Evolutionary conservation across 306 rosid species (phyloP), one percentile per base, ranked within the genome.

Genomic region (Casuarina equisetifolia): DNA sequence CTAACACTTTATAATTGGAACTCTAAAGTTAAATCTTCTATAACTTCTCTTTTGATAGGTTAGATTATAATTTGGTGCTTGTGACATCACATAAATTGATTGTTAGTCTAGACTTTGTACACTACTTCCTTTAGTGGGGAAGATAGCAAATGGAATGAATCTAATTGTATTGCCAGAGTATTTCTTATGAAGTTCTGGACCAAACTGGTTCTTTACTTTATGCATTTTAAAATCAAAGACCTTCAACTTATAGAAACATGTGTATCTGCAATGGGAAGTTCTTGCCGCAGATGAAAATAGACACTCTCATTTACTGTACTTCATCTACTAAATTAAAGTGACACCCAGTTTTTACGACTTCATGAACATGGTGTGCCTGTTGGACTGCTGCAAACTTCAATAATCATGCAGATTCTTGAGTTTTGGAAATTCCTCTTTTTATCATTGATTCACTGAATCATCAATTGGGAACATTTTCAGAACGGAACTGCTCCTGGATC

Each of bases 401-500:
- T 25, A 19, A 58, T 40, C 2, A 39, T 1, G 4, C 32, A 13
- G 3, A 66, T 38, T 66, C 35, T 57, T 36, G 13, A 12, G 17
- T 19, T 15, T 32, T 32, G 15, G 17, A 40, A 17, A 40, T 17
- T 42, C 6, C 61, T 40, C 50, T 25, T 3, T 16, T 38, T 59
- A 13, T 69, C 13, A 25, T 71, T 50, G 3, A 48, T 69, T 7
- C 16, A 45, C 42, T 38, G 38, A 72, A 77, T 73, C 63, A 13
- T 76, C 55, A 16, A 36, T 52, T 69, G 58, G 45, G 46, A 16
- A 25, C 9, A 69, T 48, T 78, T 87, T 82, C 84, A 93, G 99
- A 95, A 95, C 68, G 92, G 94, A 4, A 46, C 73, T 46, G 91
- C 89, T 61, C 88, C 91, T 51, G 90, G 89, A 72, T 88, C 98